These are phyloP conservation scores for Leccinum longicurvipes DNA, from an alignment of 768 basidiomycete species.

Conservation along the genomic window DNA sequence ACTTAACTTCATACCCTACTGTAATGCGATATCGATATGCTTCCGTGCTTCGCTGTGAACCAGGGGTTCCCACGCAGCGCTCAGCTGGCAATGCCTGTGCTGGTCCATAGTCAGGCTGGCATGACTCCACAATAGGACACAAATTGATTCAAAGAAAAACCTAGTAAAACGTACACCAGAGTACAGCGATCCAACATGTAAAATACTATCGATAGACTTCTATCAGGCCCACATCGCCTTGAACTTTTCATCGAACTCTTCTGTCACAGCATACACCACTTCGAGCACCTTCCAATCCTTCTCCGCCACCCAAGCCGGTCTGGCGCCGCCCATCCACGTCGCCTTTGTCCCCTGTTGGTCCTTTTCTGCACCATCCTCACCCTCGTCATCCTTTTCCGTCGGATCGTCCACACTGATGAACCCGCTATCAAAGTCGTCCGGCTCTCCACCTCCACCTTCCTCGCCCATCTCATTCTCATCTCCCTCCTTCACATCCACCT, in stretches of 20 bases:
- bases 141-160: too few species aligned
- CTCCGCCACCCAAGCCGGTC: constrained; percentile 39
- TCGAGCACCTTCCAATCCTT: constrained; percentile 56
- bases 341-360: not conserved
- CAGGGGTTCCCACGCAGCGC: too few species aligned
- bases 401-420: constrained; percentile 29
- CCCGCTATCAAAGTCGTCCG: constrained; percentile 32
- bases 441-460: constrained; percentile 1
- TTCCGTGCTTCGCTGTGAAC: not conserved
- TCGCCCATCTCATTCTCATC: constrained; percentile 18
- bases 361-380: not conserved
- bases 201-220: not conserved
- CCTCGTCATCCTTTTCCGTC: constrained; percentile 22
- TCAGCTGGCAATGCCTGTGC: too few species aligned
- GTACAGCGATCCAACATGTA: not conserved
- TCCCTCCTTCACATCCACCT: constrained; percentile 7
- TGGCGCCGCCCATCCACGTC: constrained; percentile 7
- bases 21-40: not conserved
- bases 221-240: constrained; percentile 57
- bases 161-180: too few species aligned
- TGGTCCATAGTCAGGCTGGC: too few species aligned
- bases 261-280: constrained; percentile 40
- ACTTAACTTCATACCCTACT: too few species aligned
- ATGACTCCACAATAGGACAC: too few species aligned
- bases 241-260: constrained; percentile 59